Evolutionary conservation across 2,329 filamentous ascomycete species (phyloP).

Genomic region (Colletotrichum sp.): DNA sequence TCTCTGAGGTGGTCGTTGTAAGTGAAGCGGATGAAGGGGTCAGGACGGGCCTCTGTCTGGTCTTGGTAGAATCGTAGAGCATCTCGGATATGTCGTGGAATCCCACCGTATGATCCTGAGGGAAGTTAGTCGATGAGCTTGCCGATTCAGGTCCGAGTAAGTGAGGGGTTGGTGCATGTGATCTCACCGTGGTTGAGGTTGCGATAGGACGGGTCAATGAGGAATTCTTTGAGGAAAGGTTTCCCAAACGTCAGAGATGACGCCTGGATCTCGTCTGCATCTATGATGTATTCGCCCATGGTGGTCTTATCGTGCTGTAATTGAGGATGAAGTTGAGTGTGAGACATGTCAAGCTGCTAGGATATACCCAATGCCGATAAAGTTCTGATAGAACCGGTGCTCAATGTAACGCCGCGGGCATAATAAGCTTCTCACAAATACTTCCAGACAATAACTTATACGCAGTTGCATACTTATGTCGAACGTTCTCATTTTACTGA

Average conservation of each 20-base stretch:
- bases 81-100: constrained; percentile 65
- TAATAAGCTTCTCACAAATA: neutral
- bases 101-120: constrained; percentile 78
- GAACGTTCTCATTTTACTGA: neutral
- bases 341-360: neutral
- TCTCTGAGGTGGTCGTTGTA: constrained; percentile 67
- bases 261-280: neutral
- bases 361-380: neutral
- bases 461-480: neutral
- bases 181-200: constrained; percentile 79
- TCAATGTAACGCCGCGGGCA: neutral
- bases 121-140: constrained; percentile 16
- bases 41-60: constrained; percentile 69
- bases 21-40: constrained; percentile 76
- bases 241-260: constrained; percentile 32
- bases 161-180: neutral
- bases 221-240: constrained; percentile 64
- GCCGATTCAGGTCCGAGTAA: neutral
- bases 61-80: constrained; percentile 70
- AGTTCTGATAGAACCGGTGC: neutral
- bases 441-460: neutral
- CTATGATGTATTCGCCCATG: constrained; percentile 1
- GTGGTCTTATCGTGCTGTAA: neutral
- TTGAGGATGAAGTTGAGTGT: neutral
- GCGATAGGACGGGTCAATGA: constrained; percentile 68